phyloP scores from a whole-genome alignment of 2,329 filamentous ascomycete genomes.

The Eutypella sp. region DNA sequence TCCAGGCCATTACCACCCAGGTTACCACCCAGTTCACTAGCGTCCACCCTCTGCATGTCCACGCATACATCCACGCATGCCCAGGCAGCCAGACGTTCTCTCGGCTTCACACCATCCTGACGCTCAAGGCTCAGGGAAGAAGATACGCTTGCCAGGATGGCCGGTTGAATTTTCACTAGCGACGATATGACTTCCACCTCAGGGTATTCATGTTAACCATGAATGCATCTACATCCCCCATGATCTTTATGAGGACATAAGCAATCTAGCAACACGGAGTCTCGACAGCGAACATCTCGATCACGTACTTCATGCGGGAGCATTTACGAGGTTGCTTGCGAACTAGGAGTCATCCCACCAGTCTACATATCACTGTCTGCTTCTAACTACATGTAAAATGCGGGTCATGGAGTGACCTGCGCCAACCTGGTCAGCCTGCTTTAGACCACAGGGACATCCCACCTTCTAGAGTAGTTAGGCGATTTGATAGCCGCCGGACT shows the following conservation, averaged over 20 bases:
- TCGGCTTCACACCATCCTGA: neutral
- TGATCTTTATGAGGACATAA: neutral
- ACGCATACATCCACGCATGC: too few relatives aligned
- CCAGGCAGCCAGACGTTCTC: neutral
- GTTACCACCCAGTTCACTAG: too few relatives aligned
- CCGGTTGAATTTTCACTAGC: neutral
- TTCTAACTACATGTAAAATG: slow-evolving; percentile 16
- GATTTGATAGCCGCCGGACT: slow-evolving; percentile 24
- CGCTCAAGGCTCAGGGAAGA: neutral
- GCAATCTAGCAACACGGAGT: neutral
- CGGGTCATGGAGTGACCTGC: slow-evolving; percentile 11
- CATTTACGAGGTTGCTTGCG: slow-evolving; percentile 1
- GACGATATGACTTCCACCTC: neutral
- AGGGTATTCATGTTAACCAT: neutral
- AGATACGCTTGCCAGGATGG: neutral
- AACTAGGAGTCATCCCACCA: slow-evolving; percentile 11
- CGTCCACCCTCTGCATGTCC: neutral
- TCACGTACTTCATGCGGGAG: neutral
- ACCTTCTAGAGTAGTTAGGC: slow-evolving; percentile 2
- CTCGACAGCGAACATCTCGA: neutral
- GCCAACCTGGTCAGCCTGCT: too few relatives aligned
- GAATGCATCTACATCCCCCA: too few relatives aligned
- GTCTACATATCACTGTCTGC: slow-evolving; percentile 15
- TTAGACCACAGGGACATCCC: slow-evolving; percentile 9
- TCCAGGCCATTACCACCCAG: neutral